phyloP scores from a whole-genome alignment of 768 basidiomycete species.

The Mycena vitilis region DNA sequence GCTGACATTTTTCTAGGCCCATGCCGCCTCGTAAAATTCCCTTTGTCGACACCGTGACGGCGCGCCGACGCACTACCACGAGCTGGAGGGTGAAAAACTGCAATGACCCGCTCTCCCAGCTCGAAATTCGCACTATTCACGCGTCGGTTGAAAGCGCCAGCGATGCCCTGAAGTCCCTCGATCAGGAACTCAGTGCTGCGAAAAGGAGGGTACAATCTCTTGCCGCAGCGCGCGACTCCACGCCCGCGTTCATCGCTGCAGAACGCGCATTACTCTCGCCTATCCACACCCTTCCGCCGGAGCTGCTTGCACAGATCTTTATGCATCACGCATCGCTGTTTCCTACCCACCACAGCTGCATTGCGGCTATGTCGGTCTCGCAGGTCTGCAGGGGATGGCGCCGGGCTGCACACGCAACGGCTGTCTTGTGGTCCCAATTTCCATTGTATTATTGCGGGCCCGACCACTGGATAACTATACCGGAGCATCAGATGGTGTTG shows the following conservation, averaged over 20 bases:
- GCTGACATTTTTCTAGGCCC: too few species aligned
- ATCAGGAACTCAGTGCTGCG: conserved; percentile 4
- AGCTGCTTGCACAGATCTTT: conserved; percentile 14
- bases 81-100: conserved; percentile 20
- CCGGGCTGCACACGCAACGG: conserved; percentile 7
- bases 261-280: conserved; percentile 23
- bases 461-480: background rate
- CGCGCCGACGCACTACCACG: conserved; percentile 12
- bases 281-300: conserved; percentile 11
- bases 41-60: background rate
- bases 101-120: conserved; percentile 15
- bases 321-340: conserved; percentile 2
- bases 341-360: conserved; percentile 3
- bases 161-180: background rate
- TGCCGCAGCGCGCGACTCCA: background rate
- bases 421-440: conserved; percentile 18
- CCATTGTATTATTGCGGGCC: conserved; percentile 8
- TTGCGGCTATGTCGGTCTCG: conserved; percentile 19
- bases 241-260: background rate
- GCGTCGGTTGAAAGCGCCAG: background rate
- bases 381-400: conserved; percentile 15
- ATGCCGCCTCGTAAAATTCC: too few species aligned
- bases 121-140: conserved; percentile 18
- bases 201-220: background rate
- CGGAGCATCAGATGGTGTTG: background rate